A percentile compares a stretch with the other conserved stretches of the same genome.
Conservation (phyloP, 2,329 filamentous ascomycete species). For the Aspergillus sergii region DNA sequence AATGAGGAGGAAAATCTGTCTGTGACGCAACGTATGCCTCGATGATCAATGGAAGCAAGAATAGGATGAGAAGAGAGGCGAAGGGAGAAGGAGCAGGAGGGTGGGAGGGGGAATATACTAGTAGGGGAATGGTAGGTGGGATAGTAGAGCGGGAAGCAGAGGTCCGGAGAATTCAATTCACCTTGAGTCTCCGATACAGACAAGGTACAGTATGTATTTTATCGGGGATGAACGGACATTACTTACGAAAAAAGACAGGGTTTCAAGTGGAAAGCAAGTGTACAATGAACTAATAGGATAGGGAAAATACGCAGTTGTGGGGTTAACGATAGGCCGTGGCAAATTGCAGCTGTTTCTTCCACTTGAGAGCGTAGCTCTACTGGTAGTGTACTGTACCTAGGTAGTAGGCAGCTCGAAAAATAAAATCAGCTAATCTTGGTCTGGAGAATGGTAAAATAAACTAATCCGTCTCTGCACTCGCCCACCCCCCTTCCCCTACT, state of each 20-base stretch:
- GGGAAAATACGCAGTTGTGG: constrained; percentile 17
- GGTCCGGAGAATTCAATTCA: constrained; percentile 29
- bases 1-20: constrained; percentile 7
- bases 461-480: background rate
- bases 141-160: constrained; percentile 25
- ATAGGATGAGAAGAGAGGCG: constrained; percentile 4
- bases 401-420: background rate
- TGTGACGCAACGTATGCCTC: constrained; percentile 27
- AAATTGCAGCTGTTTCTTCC: constrained; percentile 17
- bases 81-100: constrained; percentile 20
- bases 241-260: constrained; percentile 2
- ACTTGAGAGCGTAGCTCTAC: background rate
- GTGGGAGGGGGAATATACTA: constrained; percentile 16
- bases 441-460: background rate
- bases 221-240: constrained; percentile 16
- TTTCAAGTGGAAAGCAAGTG: background rate
- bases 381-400: background rate
- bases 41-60: constrained; percentile 9
- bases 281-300: constrained; percentile 5
- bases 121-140: constrained; percentile 14
- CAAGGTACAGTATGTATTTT: constrained; percentile 14
- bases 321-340: constrained; percentile 25
- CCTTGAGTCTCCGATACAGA: constrained; percentile 23
- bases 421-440: background rate
- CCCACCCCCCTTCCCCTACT: background rate